These are phyloP conservation scores for Colletotrichum sp. DNA, from an alignment of 2,329 filamentous ascomycete species.

Conservation along the genomic window DNA sequence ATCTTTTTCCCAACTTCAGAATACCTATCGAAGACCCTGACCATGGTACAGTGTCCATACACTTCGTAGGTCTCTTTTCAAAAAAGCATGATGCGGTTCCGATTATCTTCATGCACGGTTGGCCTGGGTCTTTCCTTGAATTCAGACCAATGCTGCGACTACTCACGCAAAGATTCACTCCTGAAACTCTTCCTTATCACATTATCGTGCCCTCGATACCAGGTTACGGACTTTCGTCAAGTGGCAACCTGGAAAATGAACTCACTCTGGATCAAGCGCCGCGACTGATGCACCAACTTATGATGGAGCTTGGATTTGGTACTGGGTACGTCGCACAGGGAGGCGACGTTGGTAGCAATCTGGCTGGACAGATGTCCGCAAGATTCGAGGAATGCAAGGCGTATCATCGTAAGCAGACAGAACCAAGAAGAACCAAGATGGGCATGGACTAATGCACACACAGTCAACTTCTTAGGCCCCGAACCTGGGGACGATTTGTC, in stretches of 20 bases:
- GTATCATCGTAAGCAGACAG: background rate
- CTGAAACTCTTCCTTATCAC: background rate
- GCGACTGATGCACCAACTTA: background rate
- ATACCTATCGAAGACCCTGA: background rate
- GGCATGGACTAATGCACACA: background rate
- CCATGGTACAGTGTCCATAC: background rate
- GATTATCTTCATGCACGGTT: background rate
- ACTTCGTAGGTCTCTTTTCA: background rate
- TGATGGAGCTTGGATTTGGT: background rate
- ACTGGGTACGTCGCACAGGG: background rate
- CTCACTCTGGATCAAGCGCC: background rate
- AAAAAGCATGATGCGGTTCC: background rate
- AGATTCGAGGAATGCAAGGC: background rate
- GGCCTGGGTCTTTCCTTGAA: background rate
- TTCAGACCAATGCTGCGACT: background rate
- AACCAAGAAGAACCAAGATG: background rate
- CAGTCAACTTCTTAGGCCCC: background rate
- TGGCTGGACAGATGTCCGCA: background rate
- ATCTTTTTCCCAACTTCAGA: background rate
- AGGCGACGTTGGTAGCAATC: background rate
- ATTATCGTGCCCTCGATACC: background rate
- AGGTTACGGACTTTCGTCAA: background rate
- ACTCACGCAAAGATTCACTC: background rate
- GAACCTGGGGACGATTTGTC: background rate
- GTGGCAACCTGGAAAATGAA: background rate